A percentile compares a stretch with the other conserved stretches of the same genome.
These are phyloP conservation scores for Lepidium sativum DNA, from an alignment of 345 rosid species.

Conservation along the genomic window DNA sequence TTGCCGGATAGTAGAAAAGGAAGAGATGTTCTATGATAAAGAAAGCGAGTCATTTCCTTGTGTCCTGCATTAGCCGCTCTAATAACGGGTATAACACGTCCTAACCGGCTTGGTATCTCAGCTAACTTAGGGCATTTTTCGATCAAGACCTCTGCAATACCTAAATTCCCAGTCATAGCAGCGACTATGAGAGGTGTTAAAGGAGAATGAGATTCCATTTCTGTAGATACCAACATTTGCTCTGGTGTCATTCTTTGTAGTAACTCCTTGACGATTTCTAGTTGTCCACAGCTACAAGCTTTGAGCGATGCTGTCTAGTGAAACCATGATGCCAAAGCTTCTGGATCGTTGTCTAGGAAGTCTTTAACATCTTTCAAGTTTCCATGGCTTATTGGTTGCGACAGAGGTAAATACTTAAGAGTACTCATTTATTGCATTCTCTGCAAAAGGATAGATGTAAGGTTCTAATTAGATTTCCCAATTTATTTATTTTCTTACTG, in stretches of 20 bases:
- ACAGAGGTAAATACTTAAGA: background rate
- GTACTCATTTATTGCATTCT: background rate
- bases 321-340: background rate
- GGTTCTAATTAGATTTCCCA: no score
- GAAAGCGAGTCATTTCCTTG: background rate
- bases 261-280: background rate
- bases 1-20: no score
- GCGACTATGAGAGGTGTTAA: background rate
- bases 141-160: background rate
- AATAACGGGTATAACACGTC: background rate
- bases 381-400: background rate
- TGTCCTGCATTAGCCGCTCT: background rate
- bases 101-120: background rate
- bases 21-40: no score
- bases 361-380: background rate
- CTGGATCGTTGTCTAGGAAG: background rate
- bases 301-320: constrained; percentile 2
- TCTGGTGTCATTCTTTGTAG: background rate
- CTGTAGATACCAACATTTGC: background rate
- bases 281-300: background rate
- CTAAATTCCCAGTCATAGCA: background rate
- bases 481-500: no score
- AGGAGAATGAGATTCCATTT: background rate
- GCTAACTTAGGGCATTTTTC: background rate
- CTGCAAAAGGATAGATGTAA: background rate